Evolutionary conservation across 75 land plant species (phyloP), one percentile per base, ranked within the genome.

Genomic region (Ceratopteris richardii): DNA sequence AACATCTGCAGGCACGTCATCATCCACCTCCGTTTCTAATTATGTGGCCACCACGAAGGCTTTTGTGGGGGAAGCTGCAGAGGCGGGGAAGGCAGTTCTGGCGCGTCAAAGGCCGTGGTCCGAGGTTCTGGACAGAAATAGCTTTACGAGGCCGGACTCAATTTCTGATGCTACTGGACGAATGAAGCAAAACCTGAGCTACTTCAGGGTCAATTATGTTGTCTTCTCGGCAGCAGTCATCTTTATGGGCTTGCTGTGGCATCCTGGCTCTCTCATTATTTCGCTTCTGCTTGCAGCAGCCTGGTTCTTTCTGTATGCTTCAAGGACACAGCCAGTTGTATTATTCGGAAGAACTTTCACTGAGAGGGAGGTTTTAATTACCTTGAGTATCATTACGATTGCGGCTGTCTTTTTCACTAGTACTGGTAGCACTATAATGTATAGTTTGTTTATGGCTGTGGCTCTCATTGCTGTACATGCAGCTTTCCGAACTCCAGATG

Each of bases 401-500:
- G 50, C 48, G 26, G 62, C 39, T 41, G 29, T 73, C 17, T 54
- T 67, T 39, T 27, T 68, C 31, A 66, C 67, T 4, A 57, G 26
- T 0, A 69, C 70, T 10, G 76, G 66, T 10, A 61, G 72, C 26
- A 44, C 55, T 28, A 25, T 73, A 1, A 29, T 67, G 19, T 47
- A 65, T 10, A 44, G 73, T 23, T 39, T 62, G 56, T 20, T 53
- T 25, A 62, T 73, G 22, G 73, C 75, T 0, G 65, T 31, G 5
- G 65, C 44, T 16, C 36, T 64, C 23, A 42, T 62, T 31, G 42
- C 47, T 18, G 60, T 46, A 26, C 76, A 73, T 61, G 76, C 72
- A 1, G 72, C 71, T 42, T 68, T 61, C 40, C 63, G 76, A 33
- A 65, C 53, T 56, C 76, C 76, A 0, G 70, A 73, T 56, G 76